Percentiles rank a stretch among this genome's conserved stretches.
Conservation (phyloP, 139 green algal genomes). For the Ostreobium quekettii region DNA sequence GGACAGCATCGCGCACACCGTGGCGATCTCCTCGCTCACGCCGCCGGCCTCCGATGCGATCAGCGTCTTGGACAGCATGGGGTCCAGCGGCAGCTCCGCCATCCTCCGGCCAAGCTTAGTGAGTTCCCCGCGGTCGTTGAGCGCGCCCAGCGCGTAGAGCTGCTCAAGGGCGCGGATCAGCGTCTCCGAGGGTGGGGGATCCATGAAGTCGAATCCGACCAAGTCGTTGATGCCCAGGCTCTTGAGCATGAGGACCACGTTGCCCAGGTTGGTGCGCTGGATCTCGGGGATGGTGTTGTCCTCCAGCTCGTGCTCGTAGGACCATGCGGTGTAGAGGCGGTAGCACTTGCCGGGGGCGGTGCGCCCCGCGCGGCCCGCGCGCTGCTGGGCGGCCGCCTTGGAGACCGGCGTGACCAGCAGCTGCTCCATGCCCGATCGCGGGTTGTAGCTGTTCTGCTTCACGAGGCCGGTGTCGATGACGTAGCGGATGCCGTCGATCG, state of each 20-base stretch:
- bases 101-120: constrained; percentile 88
- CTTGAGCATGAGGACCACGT: constrained; percentile 96
- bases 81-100: constrained; percentile 96
- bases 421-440: constrained; percentile 88
- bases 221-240: constrained; percentile 81
- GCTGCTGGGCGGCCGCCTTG: constrained; percentile 38
- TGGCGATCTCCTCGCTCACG: constrained; percentile 75
- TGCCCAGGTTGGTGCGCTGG: constrained; percentile 93
- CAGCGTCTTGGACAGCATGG: constrained; percentile 91
- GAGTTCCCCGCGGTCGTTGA: constrained; percentile 88
- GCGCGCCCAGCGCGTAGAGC: constrained; percentile 92
- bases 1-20: constrained; percentile 88
- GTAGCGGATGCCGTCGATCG: constrained; percentile 95
- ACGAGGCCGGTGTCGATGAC: constrained; percentile 94
- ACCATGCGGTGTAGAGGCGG: constrained; percentile 91
- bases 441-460: constrained; percentile 98
- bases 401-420: constrained; percentile 89
- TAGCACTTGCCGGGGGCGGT: constrained; percentile 91
- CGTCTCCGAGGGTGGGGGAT: constrained; percentile 77
- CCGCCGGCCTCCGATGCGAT: constrained; percentile 72
- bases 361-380: constrained; percentile 72
- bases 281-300: constrained; percentile 96
- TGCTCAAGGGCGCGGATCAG: constrained; percentile 89
- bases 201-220: constrained; percentile 90
- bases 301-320: constrained; percentile 93